Evolutionary conservation across 2,329 filamentous ascomycete genomes (phyloP).

Genomic region (Pseudocercospora crystallina): DNA sequence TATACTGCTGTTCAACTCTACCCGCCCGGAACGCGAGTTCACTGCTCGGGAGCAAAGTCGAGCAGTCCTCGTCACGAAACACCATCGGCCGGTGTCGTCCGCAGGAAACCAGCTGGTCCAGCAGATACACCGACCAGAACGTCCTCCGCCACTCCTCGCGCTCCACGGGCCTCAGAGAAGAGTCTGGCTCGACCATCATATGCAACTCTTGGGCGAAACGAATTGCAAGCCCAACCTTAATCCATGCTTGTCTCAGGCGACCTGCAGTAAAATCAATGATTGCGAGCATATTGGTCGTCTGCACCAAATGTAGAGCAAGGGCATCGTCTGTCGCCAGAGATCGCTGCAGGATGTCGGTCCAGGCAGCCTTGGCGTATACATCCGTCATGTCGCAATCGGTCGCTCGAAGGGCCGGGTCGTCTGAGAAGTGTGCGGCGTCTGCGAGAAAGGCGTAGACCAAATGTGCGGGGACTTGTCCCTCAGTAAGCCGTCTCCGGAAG

Average conservation of each 20-base stretch:
- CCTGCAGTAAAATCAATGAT: constrained; percentile 8
- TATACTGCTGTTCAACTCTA: constrained; percentile 1
- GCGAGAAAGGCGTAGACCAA: constrained; percentile 5
- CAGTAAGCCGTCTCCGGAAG: constrained; percentile 2
- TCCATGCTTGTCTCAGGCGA: constrained; percentile 6
- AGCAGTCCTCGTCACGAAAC: constrained; percentile 5
- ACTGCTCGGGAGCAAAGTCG: constrained; percentile 3
- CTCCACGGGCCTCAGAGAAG: constrained; percentile 47
- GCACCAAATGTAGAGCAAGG: constrained; percentile 6
- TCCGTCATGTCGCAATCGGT: constrained; percentile 2
- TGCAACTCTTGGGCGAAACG: constrained; percentile 10
- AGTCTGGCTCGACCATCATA: constrained; percentile 6
- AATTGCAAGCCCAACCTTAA: constrained; percentile 11
- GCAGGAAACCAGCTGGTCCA: constrained; percentile 53
- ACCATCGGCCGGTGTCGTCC: constrained; percentile 2
- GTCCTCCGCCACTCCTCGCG: constrained; percentile 84
- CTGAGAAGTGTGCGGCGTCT: constrained; percentile 3
- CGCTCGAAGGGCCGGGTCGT: constrained; percentile 1
- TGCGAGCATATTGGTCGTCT: constrained; percentile 5
- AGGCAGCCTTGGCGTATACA: constrained; percentile 6
- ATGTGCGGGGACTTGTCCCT: constrained; percentile 3
- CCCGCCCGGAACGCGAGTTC: constrained; percentile 9
- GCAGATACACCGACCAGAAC: constrained; percentile 90
- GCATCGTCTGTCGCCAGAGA: constrained; percentile 1
- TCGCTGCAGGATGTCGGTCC: constrained; percentile 7